These are phyloP conservation scores for Podochytrium sp. DNA, from an alignment of 192 early-diverging fungal genomes.

Conservation along the genomic window DNA sequence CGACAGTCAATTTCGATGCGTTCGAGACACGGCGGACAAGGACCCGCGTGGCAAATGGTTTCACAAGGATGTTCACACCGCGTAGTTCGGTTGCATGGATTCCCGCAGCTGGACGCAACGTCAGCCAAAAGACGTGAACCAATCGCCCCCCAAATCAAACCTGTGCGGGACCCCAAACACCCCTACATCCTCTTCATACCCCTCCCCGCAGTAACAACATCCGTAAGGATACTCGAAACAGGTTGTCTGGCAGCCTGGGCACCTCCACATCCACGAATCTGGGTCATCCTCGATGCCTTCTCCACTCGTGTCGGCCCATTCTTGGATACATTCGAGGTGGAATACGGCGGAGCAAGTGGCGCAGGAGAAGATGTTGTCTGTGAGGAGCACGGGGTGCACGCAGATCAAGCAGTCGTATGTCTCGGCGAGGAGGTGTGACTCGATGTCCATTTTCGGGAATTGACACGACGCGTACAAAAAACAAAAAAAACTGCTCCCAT, in stretches of 20 bases:
- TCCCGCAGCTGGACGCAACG: neutral
- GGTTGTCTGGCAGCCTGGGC: conserved; percentile 4
- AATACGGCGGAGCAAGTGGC: conserved; percentile 85
- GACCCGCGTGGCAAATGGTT: conserved; percentile 4
- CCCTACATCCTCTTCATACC: neutral
- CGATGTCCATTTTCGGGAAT: neutral
- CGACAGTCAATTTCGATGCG: neutral
- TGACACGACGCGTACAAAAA: too few relatives aligned
- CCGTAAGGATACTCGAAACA: neutral
- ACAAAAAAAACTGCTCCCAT: neutral
- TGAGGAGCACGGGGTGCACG: conserved; percentile 74
- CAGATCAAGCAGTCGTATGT: conserved; percentile 96
- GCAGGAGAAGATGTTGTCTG: conserved; percentile 82
- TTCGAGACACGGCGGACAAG: conserved; percentile 9
- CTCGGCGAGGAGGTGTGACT: conserved; percentile 61
- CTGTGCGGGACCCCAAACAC: conserved; percentile 14
- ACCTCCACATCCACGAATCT: conserved; percentile 1
- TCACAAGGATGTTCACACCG: neutral
- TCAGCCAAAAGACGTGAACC: neutral
- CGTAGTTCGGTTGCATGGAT: neutral
- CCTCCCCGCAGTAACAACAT: conserved; percentile 2
- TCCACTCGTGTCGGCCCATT: conserved; percentile 61
- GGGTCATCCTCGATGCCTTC: neutral
- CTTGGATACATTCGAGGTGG: conserved; percentile 81
- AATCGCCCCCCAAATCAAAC: neutral